Evolutionary conservation across 2,329 filamentous ascomycete genomes (phyloP).

Genomic region (Ophioceras dolichostomum): DNA sequence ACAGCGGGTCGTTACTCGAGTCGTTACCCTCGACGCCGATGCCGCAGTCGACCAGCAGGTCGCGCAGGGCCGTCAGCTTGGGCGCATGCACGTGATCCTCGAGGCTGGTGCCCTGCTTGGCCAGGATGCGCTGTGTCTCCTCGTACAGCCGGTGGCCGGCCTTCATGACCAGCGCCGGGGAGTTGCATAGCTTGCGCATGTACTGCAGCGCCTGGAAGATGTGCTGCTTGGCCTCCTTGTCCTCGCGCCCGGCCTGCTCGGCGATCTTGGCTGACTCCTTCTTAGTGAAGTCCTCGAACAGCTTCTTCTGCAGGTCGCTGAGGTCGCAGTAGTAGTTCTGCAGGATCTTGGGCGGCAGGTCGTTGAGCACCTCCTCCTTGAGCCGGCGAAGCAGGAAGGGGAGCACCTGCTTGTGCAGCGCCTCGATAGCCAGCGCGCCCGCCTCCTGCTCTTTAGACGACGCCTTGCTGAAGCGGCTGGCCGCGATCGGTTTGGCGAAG

Average conservation of each 20-base stretch:
- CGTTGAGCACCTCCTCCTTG: slow-evolving; percentile 95
- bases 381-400: slow-evolving; percentile 91
- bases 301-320: slow-evolving; percentile 83
- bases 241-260: slow-evolving; percentile 69
- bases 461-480: slow-evolving; percentile 89
- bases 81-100: slow-evolving; percentile 83
- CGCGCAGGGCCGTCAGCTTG: slow-evolving; percentile 80
- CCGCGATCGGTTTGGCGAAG: slow-evolving; percentile 89
- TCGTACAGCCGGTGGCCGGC: slow-evolving; percentile 85
- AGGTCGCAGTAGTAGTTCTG: slow-evolving; percentile 99
- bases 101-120: slow-evolving; percentile 66
- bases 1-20: slow-evolving; percentile 45
- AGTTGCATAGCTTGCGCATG: slow-evolving; percentile 99
- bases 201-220: slow-evolving; percentile 99
- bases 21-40: slow-evolving; percentile 66
- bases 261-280: slow-evolving; percentile 83
- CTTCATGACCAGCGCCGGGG: slow-evolving; percentile 90
- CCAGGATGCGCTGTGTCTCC: slow-evolving; percentile 69
- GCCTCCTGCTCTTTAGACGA: slow-evolving; percentile 98
- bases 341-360: slow-evolving; percentile 92
- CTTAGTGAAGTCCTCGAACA: slow-evolving; percentile 94
- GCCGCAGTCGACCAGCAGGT: slow-evolving; percentile 94
- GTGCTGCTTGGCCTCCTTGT: slow-evolving; percentile 92
- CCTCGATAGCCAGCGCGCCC: slow-evolving; percentile 89
- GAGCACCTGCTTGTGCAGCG: slow-evolving; percentile 95